These are phyloP conservation scores for Papiliotrema nemorosa DNA, from an alignment of 1,284 basidiomycete species.

Conservation along the genomic window DNA sequence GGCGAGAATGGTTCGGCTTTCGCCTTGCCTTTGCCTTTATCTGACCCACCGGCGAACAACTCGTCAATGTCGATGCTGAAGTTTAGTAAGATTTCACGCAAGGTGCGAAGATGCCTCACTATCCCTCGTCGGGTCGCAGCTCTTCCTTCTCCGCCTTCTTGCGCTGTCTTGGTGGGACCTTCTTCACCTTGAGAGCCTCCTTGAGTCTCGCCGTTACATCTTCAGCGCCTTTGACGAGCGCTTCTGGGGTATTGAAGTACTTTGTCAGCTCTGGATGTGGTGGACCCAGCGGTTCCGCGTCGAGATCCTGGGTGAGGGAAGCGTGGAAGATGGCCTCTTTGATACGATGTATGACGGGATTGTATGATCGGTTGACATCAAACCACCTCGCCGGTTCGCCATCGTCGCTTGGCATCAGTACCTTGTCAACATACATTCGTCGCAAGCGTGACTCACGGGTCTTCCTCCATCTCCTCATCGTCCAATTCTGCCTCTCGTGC, in stretches of 20 bases:
- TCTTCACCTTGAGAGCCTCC: slow-evolving; percentile 65
- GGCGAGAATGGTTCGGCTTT: slow-evolving; percentile 10
- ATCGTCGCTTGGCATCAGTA: slow-evolving; percentile 44
- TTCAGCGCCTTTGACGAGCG: slow-evolving; percentile 60
- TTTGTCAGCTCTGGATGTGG: slow-evolving; percentile 79
- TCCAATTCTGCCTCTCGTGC: slow-evolving; percentile 7
- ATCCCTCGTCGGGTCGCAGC: slow-evolving; percentile 39
- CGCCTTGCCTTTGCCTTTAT: slow-evolving; percentile 1
- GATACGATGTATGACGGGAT: slow-evolving; percentile 82
- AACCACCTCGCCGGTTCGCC: slow-evolving; percentile 63
- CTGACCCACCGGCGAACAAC: slow-evolving; percentile 26
- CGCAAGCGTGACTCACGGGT: neutral
- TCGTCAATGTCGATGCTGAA: slow-evolving; percentile 47
- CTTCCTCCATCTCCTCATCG: slow-evolving; percentile 11
- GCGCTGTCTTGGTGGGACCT: slow-evolving; percentile 32
- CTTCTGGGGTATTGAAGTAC: slow-evolving; percentile 73
- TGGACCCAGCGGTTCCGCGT: slow-evolving; percentile 69
- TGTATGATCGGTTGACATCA: slow-evolving; percentile 70
- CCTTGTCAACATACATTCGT: neutral
- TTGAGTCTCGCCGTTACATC: slow-evolving; percentile 62
- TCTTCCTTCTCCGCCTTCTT: slow-evolving; percentile 55
- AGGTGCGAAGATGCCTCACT: slow-evolving; percentile 20
- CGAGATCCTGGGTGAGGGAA: slow-evolving; percentile 69
- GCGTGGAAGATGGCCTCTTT: slow-evolving; percentile 91
- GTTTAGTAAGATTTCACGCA: neutral